These are phyloP conservation scores for Paraleonurus japonicus DNA, from an alignment of 257 asterid genomes.

Conservation along the genomic window DNA sequence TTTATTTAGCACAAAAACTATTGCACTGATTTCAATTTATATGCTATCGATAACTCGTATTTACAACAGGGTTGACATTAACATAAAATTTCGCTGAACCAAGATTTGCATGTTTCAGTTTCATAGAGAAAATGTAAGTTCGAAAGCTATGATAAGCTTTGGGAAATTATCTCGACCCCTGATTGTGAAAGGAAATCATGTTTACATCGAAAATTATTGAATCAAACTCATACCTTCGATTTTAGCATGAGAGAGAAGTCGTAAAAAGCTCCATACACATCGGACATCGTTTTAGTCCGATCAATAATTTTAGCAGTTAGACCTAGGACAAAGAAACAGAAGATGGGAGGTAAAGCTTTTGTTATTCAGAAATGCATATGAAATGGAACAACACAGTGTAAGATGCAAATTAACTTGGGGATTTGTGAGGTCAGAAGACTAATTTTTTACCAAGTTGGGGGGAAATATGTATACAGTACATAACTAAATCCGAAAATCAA, in stretches of 20 bases:
- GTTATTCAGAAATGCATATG: neutral
- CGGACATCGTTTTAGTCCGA: slow-evolving; percentile 66
- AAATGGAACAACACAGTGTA: neutral
- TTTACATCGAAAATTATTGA: neutral
- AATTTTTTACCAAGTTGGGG: no score
- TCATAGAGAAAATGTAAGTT: neutral
- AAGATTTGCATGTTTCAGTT: no score
- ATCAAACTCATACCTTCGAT: slow-evolving; percentile 58
- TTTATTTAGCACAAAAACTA: neutral
- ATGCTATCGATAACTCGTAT: neutral
- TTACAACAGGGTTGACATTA: neutral
- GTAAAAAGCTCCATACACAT: slow-evolving; percentile 81
- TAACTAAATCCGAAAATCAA: neutral
- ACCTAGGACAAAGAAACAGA: slow-evolving; percentile 46
- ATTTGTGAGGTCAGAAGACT: neutral
- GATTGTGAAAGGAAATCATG: neutral
- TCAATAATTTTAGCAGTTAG: slow-evolving; percentile 82
- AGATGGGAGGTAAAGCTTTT: neutral
- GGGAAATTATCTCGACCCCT: neutral
- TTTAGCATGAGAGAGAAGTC: slow-evolving; percentile 82
- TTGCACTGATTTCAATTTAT: neutral
- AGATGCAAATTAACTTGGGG: neutral
- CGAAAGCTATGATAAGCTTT: neutral
- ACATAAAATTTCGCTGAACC: neutral
- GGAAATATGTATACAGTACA: neutral